Conservation (phyloP, 495 filamentous ascomycete genomes). For the Clavariopsis aquatica region DNA sequence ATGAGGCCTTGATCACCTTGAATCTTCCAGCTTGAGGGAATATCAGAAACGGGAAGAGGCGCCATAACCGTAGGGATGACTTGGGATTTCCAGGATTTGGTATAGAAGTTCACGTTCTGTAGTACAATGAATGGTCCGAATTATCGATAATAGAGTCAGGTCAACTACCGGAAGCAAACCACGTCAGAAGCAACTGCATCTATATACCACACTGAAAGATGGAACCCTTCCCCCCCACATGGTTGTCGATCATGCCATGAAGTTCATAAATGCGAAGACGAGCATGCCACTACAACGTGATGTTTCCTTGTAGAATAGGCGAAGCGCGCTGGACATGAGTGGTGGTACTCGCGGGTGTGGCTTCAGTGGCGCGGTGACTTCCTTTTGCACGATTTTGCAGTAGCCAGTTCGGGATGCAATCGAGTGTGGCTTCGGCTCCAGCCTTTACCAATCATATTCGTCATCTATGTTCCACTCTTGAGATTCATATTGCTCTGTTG, state of each 20-base stretch:
- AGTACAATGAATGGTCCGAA: no score
- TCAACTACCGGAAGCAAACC: no score
- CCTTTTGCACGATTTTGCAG: neutral
- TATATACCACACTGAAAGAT: no score
- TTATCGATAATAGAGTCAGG: no score
- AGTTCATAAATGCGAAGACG: no score
- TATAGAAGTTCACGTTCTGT: no score
- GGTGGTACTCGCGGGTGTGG: neutral
- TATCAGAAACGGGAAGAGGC: neutral
- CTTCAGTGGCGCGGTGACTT: neutral
- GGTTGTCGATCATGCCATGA: no score
- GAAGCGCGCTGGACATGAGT: neutral
- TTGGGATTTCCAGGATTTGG: neutral
- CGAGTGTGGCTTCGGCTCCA: neutral
- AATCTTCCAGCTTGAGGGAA: neutral
- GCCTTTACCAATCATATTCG: neutral
- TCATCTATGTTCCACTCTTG: no score
- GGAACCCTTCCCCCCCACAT: no score
- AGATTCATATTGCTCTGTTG: no score
- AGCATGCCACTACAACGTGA: neutral
- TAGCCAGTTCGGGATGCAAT: neutral
- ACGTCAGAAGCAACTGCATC: no score
- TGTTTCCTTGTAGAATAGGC: neutral
- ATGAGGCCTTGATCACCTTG: slow-evolving; percentile 8
- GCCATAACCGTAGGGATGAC: slow-evolving; percentile 1